Conservation (phyloP, 768 basidiomycete species). For the Fistulinella prunicolor region DNA sequence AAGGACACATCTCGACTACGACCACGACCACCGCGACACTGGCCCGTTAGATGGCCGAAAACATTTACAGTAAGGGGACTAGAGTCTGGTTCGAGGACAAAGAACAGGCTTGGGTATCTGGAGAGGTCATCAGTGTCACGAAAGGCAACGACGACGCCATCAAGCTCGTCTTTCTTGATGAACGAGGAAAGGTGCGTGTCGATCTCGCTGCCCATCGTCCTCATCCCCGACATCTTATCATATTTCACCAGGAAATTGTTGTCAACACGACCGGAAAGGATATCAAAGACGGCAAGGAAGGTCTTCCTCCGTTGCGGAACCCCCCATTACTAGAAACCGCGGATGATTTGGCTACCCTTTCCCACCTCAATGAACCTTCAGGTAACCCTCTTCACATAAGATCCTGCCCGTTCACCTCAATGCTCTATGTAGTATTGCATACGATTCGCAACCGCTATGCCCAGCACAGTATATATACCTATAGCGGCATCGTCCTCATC, state of each 20-base stretch:
- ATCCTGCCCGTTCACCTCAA: not conserved
- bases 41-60: conserved; percentile 81
- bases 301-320: conserved; percentile 91
- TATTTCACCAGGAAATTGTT: conserved; percentile 58
- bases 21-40: conserved; percentile 19
- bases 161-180: conserved; percentile 83
- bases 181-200: conserved; percentile 78
- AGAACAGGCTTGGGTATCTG: conserved; percentile 92
- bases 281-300: conserved; percentile 75
- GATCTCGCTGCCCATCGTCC: conserved; percentile 7
- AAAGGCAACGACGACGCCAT: conserved; percentile 70
- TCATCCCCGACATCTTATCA: not conserved
- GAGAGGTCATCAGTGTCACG: conserved; percentile 67
- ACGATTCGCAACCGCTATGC: conserved; percentile 97
- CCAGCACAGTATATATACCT: conserved; percentile 97
- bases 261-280: conserved; percentile 78
- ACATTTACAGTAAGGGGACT: conserved; percentile 88
- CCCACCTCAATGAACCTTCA: conserved; percentile 96
- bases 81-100: conserved; percentile 94
- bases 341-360: conserved; percentile 96
- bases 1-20: conserved; percentile 11
- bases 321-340: conserved; percentile 95
- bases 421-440: conserved; percentile 68
- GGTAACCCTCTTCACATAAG: conserved; percentile 48
- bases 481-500: conserved; percentile 97